A percentile compares a stretch with the other conserved stretches of the same genome.
These are phyloP conservation scores for maize (Zea mays) DNA, from an alignment of 176 grass and related monocot genomes.

Conservation along the genomic window Zm-B73-REFERENCE-NAM-5.0 NC_050105.1:128392001-128392500, in stretches of 20 bases:
- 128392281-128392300: background rate
- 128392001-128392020: conserved; percentile 24
- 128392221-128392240: background rate
- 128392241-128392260: background rate
- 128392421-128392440: background rate
- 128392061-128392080: conserved; percentile 6
- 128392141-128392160: background rate
- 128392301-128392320: background rate
- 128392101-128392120: background rate
- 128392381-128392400: background rate
- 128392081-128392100: background rate
- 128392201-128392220: background rate
- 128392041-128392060: conserved; percentile 13
- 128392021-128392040: background rate
- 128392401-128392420: background rate
- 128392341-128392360: background rate
- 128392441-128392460: background rate
- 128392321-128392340: background rate
- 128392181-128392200: background rate
- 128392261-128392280: background rate
- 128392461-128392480: no score
- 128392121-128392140: background rate
- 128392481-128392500: no score
- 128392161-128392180: background rate
- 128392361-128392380: background rate